phyloP scores from a whole-genome alignment of 352 stramenopile genomes.

The Phytophthora kernoviae region DNA sequence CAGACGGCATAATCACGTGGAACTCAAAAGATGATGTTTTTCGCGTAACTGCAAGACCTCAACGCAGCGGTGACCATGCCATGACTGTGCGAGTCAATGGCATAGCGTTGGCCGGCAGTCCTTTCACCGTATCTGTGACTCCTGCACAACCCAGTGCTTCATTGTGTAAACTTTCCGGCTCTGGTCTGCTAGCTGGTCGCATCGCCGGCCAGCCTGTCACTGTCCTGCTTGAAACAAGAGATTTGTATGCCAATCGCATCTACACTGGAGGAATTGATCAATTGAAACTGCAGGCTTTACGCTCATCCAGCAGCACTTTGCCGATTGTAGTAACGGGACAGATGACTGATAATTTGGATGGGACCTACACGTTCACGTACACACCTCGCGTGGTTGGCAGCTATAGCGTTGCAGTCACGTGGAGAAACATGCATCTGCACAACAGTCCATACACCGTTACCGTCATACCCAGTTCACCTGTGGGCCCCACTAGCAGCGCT shows the following conservation, averaged over 20 bases:
- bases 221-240: conserved; percentile 49
- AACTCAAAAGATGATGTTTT: conserved; percentile 20
- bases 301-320: conserved; percentile 20
- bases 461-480: conserved; percentile 49
- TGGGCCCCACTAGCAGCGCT: conserved; percentile 49
- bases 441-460: conserved; percentile 68
- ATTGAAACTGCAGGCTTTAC: conserved; percentile 49
- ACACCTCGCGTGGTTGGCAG: conserved; percentile 44
- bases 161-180: conserved; percentile 49
- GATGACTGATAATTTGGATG: conserved; percentile 52
- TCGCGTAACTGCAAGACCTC: conserved; percentile 31
- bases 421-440: conserved; percentile 47
- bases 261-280: conserved; percentile 31
- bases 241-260: conserved; percentile 67
- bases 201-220: conserved; percentile 50
- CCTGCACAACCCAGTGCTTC: conserved; percentile 47
- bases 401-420: conserved; percentile 54
- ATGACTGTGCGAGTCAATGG: conserved; percentile 54
- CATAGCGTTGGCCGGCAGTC: conserved; percentile 38
- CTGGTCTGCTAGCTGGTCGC: conserved; percentile 45
- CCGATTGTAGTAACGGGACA: conserved; percentile 36
- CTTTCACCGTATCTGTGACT: conserved; percentile 48
- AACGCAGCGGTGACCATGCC: conserved; percentile 60
- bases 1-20: conserved; percentile 42
- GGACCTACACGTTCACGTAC: conserved; percentile 55